Conservation (phyloP, 139 green algal genomes). For the Zygnema cylindricum region DNA sequence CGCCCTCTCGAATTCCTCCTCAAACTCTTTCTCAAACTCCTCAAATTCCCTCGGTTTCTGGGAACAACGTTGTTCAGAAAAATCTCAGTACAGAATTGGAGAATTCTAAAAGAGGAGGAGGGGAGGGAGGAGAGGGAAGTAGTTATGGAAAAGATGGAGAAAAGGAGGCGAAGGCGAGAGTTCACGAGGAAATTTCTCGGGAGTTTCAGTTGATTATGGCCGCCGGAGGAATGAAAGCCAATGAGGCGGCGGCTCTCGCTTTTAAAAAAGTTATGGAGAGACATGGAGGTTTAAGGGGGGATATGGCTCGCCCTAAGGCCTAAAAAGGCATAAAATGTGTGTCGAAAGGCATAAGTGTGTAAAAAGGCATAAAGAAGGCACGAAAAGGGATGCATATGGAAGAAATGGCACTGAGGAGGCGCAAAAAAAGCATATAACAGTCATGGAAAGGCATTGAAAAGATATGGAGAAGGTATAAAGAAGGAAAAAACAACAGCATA, state of each 20-base stretch:
- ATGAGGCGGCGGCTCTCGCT: slow-evolving; percentile 45
- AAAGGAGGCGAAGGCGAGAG: slow-evolving; percentile 8
- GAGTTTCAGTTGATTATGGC: slow-evolving; percentile 52
- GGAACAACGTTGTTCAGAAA: neutral
- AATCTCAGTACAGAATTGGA: neutral
- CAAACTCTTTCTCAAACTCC: neutral
- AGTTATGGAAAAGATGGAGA: neutral
- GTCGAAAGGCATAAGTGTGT: too few relatives aligned
- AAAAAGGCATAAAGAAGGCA: too few relatives aligned
- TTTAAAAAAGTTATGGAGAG: slow-evolving; percentile 21
- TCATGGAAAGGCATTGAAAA: too few relatives aligned
- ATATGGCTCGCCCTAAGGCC: neutral
- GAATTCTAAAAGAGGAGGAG: neutral
- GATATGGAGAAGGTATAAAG: too few relatives aligned
- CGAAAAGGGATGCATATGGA: too few relatives aligned
- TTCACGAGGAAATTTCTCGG: slow-evolving; percentile 43
- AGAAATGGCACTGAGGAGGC: too few relatives aligned
- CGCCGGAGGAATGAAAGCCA: slow-evolving; percentile 23
- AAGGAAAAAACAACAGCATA: too few relatives aligned
- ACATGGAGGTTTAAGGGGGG: slow-evolving; percentile 7
- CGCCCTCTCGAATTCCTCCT: neutral
- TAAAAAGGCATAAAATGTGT: too few relatives aligned
- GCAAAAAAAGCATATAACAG: too few relatives aligned
- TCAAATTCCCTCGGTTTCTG: neutral
- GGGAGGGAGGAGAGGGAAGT: neutral